Conservation (phyloP, 208 protist genomes). For the Jaenimonas drosophilae region DNA sequence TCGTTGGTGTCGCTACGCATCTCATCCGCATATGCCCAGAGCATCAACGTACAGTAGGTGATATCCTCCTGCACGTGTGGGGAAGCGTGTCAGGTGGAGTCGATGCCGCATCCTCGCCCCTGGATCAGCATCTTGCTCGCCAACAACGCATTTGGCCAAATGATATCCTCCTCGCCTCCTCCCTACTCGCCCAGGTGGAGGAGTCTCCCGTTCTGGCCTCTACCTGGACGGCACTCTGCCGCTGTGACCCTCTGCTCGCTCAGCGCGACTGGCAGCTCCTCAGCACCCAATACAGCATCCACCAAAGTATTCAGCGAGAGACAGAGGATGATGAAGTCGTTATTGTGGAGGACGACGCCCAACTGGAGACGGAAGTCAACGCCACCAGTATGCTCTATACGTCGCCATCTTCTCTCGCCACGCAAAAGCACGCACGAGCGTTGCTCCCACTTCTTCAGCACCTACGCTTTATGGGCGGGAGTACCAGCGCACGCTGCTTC, state of each 20-base stretch:
- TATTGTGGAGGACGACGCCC: no score
- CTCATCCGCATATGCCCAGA: constrained; percentile 7
- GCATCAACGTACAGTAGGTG: background rate
- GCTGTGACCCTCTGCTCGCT: constrained; percentile 14
- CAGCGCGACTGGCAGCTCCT: constrained; percentile 20
- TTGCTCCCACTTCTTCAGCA: no score
- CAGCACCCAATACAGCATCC: constrained; percentile 2
- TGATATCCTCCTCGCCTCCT: constrained; percentile 15
- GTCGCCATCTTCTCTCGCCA: no score
- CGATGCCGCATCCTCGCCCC: background rate
- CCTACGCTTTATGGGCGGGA: no score
- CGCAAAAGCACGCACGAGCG: no score
- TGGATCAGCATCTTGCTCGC: background rate
- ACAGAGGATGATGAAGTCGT: constrained; percentile 4
- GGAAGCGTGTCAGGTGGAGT: background rate
- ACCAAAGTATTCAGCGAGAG: constrained; percentile 2
- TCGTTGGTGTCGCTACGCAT: background rate
- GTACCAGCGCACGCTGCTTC: no score
- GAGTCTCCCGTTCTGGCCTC: constrained; percentile 29
- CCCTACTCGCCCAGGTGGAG: constrained; percentile 16
- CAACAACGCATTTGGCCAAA: constrained; percentile 5
- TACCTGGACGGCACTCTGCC: constrained; percentile 44
- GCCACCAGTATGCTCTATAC: no score
- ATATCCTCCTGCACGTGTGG: constrained; percentile 2
- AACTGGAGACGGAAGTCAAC: no score